Evolutionary conservation across 352 stramenopile genomes (phyloP), one percentile per base, ranked within the genome.

Genomic region (Aphanomyces cochlioides): DNA sequence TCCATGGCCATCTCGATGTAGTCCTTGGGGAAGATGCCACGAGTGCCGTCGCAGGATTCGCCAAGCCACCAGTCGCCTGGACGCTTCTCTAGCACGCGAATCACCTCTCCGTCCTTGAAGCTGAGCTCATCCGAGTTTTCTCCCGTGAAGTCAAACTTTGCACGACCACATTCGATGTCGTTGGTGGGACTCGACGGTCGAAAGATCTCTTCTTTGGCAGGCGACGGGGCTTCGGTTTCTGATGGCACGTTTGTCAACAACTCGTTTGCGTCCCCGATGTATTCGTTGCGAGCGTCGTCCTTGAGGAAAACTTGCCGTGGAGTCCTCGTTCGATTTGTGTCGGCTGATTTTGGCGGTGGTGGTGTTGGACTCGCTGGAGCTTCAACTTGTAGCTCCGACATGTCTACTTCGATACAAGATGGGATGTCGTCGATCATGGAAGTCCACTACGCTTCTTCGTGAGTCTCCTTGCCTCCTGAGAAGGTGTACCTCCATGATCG

Each of bases 1-100:
- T 28, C 0, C 28, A 28, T 28, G 28, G 28, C 28, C 28, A 28
- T 56, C 21, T 79, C 70, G 3, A 90, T 79, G 56, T 79, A 90
- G 37, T 65, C 81, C 37, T 76, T 72, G 7, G 83, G 80, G 63
- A 90, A 89, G 61, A 90, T 82, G 38, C 83, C 83, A 2, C 80
- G 73, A 17, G 74, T 78, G 28, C 82, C 83, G 60, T 90, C 80
- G 56, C 83, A 91, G 15, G 69, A 78, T 65, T 91, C 83, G 1
- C 82, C 83, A 1, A 78, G 19, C 83, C 83, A 89, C 83, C 83
- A 90, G 36, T 89, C 82, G 15, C 67, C 74, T 36, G 72, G 77
- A 41, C 75, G 69, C 47, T 83, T 79, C 3, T 79, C 79, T 10
- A 90, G 58, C 43, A 90, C 74, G 13, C 80, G 81, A 39, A 91